Percentiles rank a stretch among this genome's conserved stretches.
These are phyloP conservation scores for Priceomyces melissophilus DNA, from an alignment of 805 yeast genomes.

Conservation along the genomic window DNA sequence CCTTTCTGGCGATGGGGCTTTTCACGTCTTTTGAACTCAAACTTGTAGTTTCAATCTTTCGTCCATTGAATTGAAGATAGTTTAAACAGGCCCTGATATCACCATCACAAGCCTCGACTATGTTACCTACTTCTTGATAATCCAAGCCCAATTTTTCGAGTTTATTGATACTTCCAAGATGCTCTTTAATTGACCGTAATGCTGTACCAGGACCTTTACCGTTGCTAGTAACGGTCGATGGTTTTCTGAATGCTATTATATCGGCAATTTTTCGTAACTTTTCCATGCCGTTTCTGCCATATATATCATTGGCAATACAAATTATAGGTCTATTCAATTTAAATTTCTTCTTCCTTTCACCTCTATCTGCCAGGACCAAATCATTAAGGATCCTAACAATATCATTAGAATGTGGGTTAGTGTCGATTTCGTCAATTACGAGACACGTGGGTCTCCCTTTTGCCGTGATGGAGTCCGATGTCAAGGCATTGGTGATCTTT, in stretches of 20 bases:
- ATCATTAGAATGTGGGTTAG: constrained; percentile 33
- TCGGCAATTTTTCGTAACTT: constrained; percentile 73
- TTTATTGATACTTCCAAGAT: constrained; percentile 46
- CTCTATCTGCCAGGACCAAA: constrained; percentile 52
- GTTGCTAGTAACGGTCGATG: constrained; percentile 45
- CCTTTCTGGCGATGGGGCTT: constrained; percentile 42
- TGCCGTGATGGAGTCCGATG: constrained; percentile 55
- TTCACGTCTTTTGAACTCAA: constrained; percentile 1
- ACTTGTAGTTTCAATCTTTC: constrained; percentile 11
- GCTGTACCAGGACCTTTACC: constrained; percentile 34
- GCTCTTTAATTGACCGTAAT: constrained; percentile 33
- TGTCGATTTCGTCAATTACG: constrained; percentile 84
- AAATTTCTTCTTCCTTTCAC: constrained; percentile 31
- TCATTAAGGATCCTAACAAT: constrained; percentile 52
- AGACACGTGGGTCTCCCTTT: constrained; percentile 76
- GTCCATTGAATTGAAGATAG: constrained; percentile 62
- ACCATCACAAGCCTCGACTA: constrained; percentile 69
- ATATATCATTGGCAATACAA: constrained; percentile 87
- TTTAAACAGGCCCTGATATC: constrained; percentile 87
- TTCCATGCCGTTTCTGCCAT: constrained; percentile 64
- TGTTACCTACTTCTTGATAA: constrained; percentile 53
- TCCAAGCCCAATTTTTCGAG: constrained; percentile 51
- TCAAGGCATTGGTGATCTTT: constrained; percentile 52
- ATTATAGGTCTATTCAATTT: constrained; percentile 75
- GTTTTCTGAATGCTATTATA: constrained; percentile 60